Evolutionary conservation across 305 asterid species (phyloP).

Genomic region (Nicotiana rustica): DNA sequence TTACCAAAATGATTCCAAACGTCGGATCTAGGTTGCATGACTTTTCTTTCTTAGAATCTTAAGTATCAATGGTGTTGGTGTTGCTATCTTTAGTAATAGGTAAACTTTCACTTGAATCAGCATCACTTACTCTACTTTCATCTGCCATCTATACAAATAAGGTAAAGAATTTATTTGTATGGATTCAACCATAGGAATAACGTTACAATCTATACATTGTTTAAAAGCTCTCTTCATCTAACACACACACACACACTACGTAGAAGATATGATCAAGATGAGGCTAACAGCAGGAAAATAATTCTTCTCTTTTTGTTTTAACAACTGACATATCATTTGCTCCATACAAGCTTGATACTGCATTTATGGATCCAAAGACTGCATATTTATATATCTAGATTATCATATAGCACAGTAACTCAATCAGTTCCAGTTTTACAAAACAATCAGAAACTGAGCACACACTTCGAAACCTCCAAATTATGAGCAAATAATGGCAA

Average conservation of each 20-base stretch:
- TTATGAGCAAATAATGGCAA: not conserved
- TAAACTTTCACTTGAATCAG: too few species aligned
- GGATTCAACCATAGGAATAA: not conserved
- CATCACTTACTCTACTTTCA: too few species aligned
- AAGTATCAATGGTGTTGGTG: too few species aligned
- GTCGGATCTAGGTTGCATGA: too few species aligned
- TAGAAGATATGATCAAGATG: not conserved
- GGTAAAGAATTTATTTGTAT: too few species aligned
- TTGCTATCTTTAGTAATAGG: too few species aligned
- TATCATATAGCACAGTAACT: not conserved
- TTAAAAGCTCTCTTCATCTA: not conserved
- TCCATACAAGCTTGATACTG: not conserved
- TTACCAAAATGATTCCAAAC: too few species aligned
- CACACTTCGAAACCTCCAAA: not conserved
- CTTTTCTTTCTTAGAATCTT: too few species aligned
- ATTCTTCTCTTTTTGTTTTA: not conserved
- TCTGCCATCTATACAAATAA: too few species aligned
- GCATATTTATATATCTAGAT: not conserved
- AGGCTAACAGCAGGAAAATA: not conserved
- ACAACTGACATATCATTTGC: not conserved
- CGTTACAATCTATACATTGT: not conserved
- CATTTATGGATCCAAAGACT: not conserved
- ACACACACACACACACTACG: too few species aligned
- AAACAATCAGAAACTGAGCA: not conserved
- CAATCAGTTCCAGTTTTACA: not conserved